These are phyloP conservation scores for Oryza glumipatula DNA, from an alignment of 176 grass and related monocot species.

Conservation along the genomic window DNA sequence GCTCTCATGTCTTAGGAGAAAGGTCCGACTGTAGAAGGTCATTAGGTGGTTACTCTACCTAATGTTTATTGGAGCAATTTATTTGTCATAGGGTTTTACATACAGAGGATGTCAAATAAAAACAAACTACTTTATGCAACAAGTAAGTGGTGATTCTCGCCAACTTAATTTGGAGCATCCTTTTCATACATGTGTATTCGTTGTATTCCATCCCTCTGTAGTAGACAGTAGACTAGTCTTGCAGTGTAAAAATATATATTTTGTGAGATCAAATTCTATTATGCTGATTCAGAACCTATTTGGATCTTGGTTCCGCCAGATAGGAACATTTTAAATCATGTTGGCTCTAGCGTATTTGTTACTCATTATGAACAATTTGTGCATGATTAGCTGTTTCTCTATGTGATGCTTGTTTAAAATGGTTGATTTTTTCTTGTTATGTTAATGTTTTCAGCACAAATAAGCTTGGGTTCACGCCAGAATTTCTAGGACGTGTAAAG, in stretches of 20 bases:
- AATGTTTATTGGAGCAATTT: conserved; percentile 28
- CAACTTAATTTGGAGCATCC: conserved; percentile 4
- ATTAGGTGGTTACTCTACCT: conserved; percentile 12
- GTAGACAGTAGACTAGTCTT: not conserved
- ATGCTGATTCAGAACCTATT: not conserved
- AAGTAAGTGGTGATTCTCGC: conserved; percentile 23
- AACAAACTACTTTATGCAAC: conserved; percentile 29
- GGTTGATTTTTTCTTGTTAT: conserved; percentile 26
- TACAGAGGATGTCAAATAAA: not conserved
- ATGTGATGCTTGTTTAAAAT: conserved; percentile 20
- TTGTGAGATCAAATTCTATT: not conserved
- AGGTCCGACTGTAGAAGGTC: conserved; percentile 4
- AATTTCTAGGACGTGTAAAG: conserved; percentile 97
- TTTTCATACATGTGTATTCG: not conserved
- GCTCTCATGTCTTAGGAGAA: conserved; percentile 23
- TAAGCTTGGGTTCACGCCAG: conserved; percentile 93
- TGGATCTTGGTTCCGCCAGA: not conserved
- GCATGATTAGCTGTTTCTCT: conserved; percentile 10
- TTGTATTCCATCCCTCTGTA: not conserved
- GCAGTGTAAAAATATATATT: conserved; percentile 7
- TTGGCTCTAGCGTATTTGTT: not conserved
- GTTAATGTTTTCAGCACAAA: conserved; percentile 81
- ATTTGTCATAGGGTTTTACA: conserved; percentile 17
- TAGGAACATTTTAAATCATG: conserved; percentile 1
- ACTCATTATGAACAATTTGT: conserved; percentile 2